A percentile compares a stretch with the other conserved stretches of the same genome.
Conservation (phyloP, 345 rosid genomes). For the Xanthoceras sorbifolium region DNA sequence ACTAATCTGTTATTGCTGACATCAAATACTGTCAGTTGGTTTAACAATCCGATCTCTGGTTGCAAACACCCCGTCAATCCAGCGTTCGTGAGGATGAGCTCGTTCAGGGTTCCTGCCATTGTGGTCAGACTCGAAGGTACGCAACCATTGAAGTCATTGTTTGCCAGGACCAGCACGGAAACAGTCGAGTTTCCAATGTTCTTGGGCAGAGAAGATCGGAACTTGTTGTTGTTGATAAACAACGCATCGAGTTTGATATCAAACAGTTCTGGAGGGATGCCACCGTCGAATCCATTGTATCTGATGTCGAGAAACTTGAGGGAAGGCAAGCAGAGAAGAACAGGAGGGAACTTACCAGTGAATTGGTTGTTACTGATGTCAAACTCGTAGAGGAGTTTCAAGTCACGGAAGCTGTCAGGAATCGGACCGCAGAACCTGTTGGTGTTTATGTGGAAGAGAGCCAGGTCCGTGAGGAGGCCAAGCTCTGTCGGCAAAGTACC, state of each 20-base stretch:
- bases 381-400: constrained; percentile 62
- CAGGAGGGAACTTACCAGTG: constrained; percentile 61
- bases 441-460: constrained; percentile 78
- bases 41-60: constrained; percentile 55
- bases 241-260: constrained; percentile 77
- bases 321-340: constrained; percentile 58
- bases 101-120: constrained; percentile 58
- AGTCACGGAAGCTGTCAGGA: constrained; percentile 48
- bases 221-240: constrained; percentile 83
- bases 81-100: constrained; percentile 55
- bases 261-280: constrained; percentile 57
- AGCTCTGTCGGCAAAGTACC: constrained; percentile 71
- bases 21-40: constrained; percentile 67
- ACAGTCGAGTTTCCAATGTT: constrained; percentile 79
- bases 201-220: constrained; percentile 55
- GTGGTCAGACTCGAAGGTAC: constrained; percentile 61
- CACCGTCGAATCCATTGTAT: constrained; percentile 61
- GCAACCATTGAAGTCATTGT: constrained; percentile 64
- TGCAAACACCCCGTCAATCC: constrained; percentile 70
- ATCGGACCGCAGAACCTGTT: constrained; percentile 67
- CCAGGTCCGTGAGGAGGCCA: constrained; percentile 71
- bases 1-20: constrained; percentile 65
- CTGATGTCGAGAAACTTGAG: constrained; percentile 81
- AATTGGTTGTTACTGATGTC: constrained; percentile 81
- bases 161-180: constrained; percentile 78